Conservation (phyloP, 306 rosid genomes). For the Cucumis sativus region DNA sequence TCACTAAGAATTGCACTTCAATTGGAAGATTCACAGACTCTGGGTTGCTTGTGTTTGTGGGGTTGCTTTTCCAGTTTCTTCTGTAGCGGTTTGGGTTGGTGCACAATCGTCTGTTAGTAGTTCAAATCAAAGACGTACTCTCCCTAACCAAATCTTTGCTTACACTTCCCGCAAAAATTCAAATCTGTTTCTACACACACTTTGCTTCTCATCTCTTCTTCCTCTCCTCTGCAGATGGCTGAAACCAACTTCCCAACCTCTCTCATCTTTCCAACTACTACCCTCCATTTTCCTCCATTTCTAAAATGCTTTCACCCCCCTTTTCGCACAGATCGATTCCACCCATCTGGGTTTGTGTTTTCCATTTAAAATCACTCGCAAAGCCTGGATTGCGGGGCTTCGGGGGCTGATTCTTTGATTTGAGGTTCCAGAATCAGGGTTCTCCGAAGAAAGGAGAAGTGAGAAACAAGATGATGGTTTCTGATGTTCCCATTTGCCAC, state of each 20-base stretch:
- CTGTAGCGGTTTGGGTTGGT: background rate
- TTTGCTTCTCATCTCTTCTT: constrained; percentile 48
- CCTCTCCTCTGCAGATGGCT: constrained; percentile 21
- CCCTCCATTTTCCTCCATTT: constrained; percentile 17
- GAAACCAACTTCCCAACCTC: constrained; percentile 76
- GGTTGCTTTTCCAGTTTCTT: background rate
- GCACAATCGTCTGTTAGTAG: background rate
- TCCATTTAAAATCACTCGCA: constrained; percentile 35
- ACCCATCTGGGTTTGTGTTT: constrained; percentile 14
- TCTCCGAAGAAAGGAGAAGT: background rate
- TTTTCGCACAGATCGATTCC: background rate
- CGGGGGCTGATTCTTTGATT: constrained; percentile 14
- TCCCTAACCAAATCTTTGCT: constrained; percentile 59
- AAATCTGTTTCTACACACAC: constrained; percentile 17
- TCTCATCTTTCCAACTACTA: constrained; percentile 41
- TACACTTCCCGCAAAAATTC: constrained; percentile 70
- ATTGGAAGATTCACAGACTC: background rate
- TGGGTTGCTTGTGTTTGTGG: background rate
- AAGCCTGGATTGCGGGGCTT: constrained; percentile 14
- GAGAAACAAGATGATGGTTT: constrained; percentile 56
- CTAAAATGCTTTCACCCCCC: constrained; percentile 18
- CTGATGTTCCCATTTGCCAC: constrained; percentile 62
- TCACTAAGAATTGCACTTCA: background rate
- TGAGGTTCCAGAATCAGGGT: background rate
- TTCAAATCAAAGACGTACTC: constrained; percentile 30